A percentile compares a stretch with the other conserved stretches of the same genome.
Evolutionary conservation across 2,329 filamentous ascomycete species (phyloP).

Genomic region (Tolypocladium endophyticum): DNA sequence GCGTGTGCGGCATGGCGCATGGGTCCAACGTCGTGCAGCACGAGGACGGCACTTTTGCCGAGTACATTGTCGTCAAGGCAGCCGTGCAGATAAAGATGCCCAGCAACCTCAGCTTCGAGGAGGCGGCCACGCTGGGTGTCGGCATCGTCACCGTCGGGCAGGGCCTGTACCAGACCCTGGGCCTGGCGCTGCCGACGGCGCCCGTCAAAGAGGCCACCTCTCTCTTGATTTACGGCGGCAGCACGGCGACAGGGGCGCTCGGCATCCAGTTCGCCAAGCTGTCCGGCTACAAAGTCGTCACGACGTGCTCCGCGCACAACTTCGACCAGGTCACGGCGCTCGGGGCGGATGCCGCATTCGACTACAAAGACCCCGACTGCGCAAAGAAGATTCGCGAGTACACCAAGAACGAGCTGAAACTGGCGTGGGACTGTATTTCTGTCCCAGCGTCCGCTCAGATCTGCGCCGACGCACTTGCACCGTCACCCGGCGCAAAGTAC

Average conservation of each 20-base stretch:
- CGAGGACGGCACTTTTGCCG: conserved; percentile 17
- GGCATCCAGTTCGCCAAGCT: conserved; percentile 31
- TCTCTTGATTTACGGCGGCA: conserved; percentile 35
- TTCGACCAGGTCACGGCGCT: conserved; percentile 24
- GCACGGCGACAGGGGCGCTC: conserved; percentile 28
- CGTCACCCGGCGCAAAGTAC: neutral
- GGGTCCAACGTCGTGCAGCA: conserved; percentile 10
- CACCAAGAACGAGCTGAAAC: conserved; percentile 11
- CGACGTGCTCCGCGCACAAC: conserved; percentile 30
- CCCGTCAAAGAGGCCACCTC: conserved; percentile 5
- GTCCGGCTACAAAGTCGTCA: conserved; percentile 29
- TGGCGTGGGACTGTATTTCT: conserved; percentile 26
- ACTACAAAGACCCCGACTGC: conserved; percentile 22
- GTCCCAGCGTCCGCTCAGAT: conserved; percentile 13
- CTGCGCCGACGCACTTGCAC: conserved; percentile 21
- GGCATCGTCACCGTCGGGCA: conserved; percentile 16
- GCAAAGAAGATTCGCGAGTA: conserved; percentile 11
- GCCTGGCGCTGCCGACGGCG: conserved; percentile 12
- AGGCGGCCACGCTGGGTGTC: conserved; percentile 13
- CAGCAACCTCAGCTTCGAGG: conserved; percentile 10
- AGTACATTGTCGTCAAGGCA: conserved; percentile 13
- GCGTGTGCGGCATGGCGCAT: conserved; percentile 13
- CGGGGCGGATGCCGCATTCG: conserved; percentile 31
- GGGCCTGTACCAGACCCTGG: conserved; percentile 17
- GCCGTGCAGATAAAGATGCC: conserved; percentile 14